phyloP scores from a whole-genome alignment of 2,329 filamentous ascomycete species.

The Pyrenochaeta sp. region DNA sequence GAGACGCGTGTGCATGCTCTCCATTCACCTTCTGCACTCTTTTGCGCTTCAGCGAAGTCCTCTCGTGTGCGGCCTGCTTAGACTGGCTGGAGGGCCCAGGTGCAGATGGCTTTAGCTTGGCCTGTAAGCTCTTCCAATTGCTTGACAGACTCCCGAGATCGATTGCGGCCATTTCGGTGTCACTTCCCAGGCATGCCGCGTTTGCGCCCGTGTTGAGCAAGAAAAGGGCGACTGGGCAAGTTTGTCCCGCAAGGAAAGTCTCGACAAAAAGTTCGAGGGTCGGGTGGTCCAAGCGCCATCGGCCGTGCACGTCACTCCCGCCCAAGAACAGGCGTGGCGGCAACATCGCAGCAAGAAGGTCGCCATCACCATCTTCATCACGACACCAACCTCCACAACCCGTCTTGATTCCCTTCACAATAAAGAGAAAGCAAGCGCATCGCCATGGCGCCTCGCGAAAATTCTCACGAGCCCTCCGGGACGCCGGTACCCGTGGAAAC shows the following conservation, averaged over 20 bases:
- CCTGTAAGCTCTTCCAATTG: constrained; percentile 83
- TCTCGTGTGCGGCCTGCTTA: constrained; percentile 29
- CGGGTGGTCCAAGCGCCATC: constrained; percentile 24
- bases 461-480: constrained; percentile 59
- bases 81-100: constrained; percentile 38
- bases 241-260: too few relatives aligned
- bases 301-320: constrained; percentile 10
- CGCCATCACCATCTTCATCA: constrained; percentile 31
- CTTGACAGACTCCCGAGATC: constrained; percentile 53
- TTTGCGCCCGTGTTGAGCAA: too few relatives aligned
- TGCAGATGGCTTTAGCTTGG: constrained; percentile 54
- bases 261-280: constrained; percentile 33
- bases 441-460: constrained; percentile 64
- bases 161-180: constrained; percentile 49
- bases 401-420: constrained; percentile 25
- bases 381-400: constrained; percentile 41
- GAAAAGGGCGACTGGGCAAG: too few relatives aligned
- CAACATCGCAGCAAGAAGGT: constrained; percentile 34
- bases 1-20: constrained; percentile 16
- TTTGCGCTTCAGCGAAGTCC: constrained; percentile 45
- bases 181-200: constrained; percentile 38
- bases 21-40: constrained; percentile 30
- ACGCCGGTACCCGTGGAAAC: constrained; percentile 72
- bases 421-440: constrained; percentile 11
- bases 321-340: constrained; percentile 24